Conservation (phyloP, 768 basidiomycete species). For the Kwoniella bestiolae region DNA sequence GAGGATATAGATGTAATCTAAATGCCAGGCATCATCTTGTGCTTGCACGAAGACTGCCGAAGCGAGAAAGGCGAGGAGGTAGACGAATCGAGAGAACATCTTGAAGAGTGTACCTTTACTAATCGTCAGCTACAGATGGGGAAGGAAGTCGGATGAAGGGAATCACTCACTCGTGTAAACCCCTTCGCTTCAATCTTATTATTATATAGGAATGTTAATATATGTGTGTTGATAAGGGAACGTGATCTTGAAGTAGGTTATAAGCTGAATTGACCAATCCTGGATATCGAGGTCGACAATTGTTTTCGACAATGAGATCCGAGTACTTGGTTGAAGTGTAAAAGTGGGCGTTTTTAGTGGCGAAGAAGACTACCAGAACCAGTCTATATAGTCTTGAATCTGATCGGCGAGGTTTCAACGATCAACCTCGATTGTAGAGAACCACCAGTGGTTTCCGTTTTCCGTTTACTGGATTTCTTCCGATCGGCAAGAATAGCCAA, state of each 20-base stretch:
- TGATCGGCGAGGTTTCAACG: constrained; percentile 15
- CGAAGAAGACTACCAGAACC: constrained; percentile 13
- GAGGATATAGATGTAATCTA: constrained; percentile 36
- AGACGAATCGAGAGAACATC: constrained; percentile 23
- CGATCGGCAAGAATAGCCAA: constrained; percentile 1
- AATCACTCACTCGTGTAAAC: not conserved
- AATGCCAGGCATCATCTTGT: constrained; percentile 38
- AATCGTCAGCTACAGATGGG: not conserved
- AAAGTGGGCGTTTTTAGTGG: not conserved
- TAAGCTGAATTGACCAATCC: not conserved
- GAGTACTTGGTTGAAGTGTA: not conserved
- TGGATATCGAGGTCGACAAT: not conserved
- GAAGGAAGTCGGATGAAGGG: not conserved
- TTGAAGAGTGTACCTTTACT: constrained; percentile 3
- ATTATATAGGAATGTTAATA: not conserved
- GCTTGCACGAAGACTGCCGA: constrained; percentile 16
- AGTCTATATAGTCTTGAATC: constrained; percentile 22
- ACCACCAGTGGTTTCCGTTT: constrained; percentile 17
- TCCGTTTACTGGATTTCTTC: not conserved
- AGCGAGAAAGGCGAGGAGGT: constrained; percentile 20
- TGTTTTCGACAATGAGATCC: too few species aligned
- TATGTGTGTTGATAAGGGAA: not conserved
- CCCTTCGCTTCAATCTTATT: not conserved
- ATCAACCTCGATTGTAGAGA: not conserved
- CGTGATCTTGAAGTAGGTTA: not conserved